Conservation (phyloP, 768 basidiomycete species). For the Serendipita sp. region DNA sequence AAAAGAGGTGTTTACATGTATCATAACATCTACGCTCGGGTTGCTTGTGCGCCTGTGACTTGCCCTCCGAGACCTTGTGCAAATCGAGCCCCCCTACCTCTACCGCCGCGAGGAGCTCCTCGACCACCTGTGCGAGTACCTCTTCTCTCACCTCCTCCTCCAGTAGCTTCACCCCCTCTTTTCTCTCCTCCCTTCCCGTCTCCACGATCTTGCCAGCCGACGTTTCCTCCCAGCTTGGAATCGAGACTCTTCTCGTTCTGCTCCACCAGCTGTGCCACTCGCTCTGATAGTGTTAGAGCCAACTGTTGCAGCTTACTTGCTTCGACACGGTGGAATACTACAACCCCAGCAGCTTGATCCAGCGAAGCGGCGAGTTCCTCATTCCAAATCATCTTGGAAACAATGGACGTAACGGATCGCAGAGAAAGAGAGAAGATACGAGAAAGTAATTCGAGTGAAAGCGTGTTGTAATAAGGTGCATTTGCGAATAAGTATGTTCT, state of each 20-base stretch:
- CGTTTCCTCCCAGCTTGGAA: constrained; percentile 51
- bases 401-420: constrained; percentile 71
- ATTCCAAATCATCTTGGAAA: constrained; percentile 98
- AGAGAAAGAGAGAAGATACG: constrained; percentile 74
- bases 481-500: constrained; percentile 98
- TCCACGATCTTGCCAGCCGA: constrained; percentile 45
- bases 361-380: constrained; percentile 88
- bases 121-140: constrained; percentile 34
- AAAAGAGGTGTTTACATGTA: background rate
- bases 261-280: constrained; percentile 70
- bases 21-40: background rate
- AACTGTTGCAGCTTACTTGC: constrained; percentile 77
- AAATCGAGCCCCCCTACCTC: constrained; percentile 64
- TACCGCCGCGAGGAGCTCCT: constrained; percentile 42
- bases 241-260: constrained; percentile 86
- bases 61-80: constrained; percentile 52
- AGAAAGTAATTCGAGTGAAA: constrained; percentile 77
- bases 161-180: constrained; percentile 4
- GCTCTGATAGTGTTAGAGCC: constrained; percentile 79
- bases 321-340: constrained; percentile 88
- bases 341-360: constrained; percentile 77
- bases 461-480: constrained; percentile 79
- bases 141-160: constrained; percentile 44
- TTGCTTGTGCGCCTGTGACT: constrained; percentile 7
- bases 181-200: constrained; percentile 12